phyloP scores from a whole-genome alignment of 176 grass and related monocot species.

The Avena atlantica region DNA sequence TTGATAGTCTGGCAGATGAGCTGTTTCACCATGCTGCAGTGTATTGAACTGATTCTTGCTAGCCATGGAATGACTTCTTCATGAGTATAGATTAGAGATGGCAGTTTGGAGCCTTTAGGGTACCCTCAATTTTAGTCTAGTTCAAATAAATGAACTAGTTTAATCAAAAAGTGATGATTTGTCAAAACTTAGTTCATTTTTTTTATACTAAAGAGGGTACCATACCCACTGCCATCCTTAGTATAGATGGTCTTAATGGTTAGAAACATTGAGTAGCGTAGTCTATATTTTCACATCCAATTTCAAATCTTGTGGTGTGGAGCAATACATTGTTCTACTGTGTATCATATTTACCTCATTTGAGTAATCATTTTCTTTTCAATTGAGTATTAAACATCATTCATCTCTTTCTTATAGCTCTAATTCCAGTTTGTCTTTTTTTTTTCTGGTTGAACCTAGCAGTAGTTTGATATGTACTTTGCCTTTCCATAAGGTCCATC shows the following conservation, averaged over 20 bases:
- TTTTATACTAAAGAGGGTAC: too few relatives aligned
- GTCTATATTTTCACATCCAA: constrained; percentile 5
- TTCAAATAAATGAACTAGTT: too few relatives aligned
- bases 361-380: neutral
- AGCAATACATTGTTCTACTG: neutral
- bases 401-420: constrained; percentile 3
- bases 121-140: too few relatives aligned
- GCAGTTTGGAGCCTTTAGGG: too few relatives aligned
- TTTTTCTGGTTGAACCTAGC: neutral
- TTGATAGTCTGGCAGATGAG: constrained; percentile 22
- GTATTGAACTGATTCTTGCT: too few relatives aligned
- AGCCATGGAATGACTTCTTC: too few relatives aligned
- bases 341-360: constrained; percentile 1
- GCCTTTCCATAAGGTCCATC: constrained; percentile 19
- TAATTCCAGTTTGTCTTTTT: neutral
- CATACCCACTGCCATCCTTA: too few relatives aligned
- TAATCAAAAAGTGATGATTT: too few relatives aligned
- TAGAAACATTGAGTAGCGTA: constrained; percentile 15
- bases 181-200: too few relatives aligned
- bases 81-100: too few relatives aligned
- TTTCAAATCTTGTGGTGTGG: constrained; percentile 18
- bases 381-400: neutral
- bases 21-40: neutral
- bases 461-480: constrained; percentile 2
- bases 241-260: neutral